Conservation (phyloP, 768 basidiomycete genomes). For the Chlorophyllum brunneum region DNA sequence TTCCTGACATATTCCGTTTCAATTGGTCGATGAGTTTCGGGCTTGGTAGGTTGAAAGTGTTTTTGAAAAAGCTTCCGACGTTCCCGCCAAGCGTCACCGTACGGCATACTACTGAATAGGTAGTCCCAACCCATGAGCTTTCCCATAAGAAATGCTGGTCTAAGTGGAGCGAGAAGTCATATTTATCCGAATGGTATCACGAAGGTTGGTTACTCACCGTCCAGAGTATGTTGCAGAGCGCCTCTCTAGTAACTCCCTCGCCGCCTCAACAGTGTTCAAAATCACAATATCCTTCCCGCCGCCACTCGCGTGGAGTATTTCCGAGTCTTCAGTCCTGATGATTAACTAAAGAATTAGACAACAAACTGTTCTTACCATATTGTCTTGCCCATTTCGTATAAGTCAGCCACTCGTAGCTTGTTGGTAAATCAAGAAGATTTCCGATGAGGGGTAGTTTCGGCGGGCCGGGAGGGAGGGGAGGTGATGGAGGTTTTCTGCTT, state of each 20-base stretch:
- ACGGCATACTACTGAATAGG: constrained; percentile 16
- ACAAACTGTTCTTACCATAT: constrained; percentile 26
- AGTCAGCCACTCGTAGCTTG: constrained; percentile 27
- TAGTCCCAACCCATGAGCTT: constrained; percentile 29
- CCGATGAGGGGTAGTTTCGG: constrained; percentile 33
- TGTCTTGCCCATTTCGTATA: constrained; percentile 35
- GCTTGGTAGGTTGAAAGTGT: constrained; percentile 17
- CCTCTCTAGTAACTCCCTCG: constrained; percentile 13
- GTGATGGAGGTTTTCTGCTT: not conserved
- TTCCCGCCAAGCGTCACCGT: constrained; percentile 22
- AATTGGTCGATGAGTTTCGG: constrained; percentile 15
- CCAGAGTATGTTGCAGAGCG: constrained; percentile 14
- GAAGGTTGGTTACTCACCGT: constrained; percentile 3
- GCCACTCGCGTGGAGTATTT: constrained; percentile 10
- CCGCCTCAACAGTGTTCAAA: constrained; percentile 14
- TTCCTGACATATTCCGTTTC: constrained; percentile 5
- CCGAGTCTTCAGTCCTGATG: too few relatives aligned
- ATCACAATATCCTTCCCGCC: constrained; percentile 11
- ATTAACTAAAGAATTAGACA: too few relatives aligned
- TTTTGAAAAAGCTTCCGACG: constrained; percentile 19
- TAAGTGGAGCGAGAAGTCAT: not conserved
- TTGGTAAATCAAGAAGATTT: constrained; percentile 29
- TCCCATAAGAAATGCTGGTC: not conserved
- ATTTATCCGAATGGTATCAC: not conserved
- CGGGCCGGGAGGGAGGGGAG: constrained; percentile 36